A percentile compares a stretch with the other conserved stretches of the same genome.
Evolutionary conservation across 345 rosid genomes (phyloP).

Genomic region (Citrus hindsii): DNA sequence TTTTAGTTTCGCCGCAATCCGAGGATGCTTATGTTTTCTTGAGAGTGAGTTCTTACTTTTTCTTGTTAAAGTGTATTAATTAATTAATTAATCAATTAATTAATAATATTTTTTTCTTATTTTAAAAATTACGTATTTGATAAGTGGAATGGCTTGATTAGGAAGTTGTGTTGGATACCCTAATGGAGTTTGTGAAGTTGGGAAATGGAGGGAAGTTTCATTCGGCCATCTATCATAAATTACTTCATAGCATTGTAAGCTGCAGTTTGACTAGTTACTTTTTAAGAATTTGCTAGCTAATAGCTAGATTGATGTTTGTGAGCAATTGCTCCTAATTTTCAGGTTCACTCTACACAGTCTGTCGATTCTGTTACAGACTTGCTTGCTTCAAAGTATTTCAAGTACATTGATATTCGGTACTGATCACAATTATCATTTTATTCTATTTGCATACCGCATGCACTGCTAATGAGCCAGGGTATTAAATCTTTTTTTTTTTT

Average conservation of each 20-base stretch:
- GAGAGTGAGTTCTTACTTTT: slow-evolving; percentile 29
- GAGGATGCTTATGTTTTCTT: slow-evolving; percentile 37
- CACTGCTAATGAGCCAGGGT: background rate
- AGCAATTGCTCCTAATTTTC: background rate
- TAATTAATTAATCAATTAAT: background rate
- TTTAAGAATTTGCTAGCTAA: background rate
- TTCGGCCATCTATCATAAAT: slow-evolving; percentile 63
- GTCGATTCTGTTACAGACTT: slow-evolving; percentile 43
- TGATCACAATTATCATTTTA: background rate
- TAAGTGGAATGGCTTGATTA: slow-evolving; percentile 18
- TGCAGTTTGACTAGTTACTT: background rate
- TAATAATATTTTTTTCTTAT: too few relatives aligned
- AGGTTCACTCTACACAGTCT: slow-evolving; percentile 51
- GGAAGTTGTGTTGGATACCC: slow-evolving; percentile 76
- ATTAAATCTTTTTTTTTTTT: background rate
- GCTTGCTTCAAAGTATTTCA: slow-evolving; percentile 69
- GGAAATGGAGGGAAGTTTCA: slow-evolving; percentile 66
- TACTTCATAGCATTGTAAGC: slow-evolving; percentile 68
- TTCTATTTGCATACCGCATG: background rate
- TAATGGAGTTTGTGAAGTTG: slow-evolving; percentile 80
- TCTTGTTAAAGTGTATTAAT: background rate
- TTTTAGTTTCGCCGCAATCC: slow-evolving; percentile 41
- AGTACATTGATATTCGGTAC: slow-evolving; percentile 74
- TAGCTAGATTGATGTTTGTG: background rate
- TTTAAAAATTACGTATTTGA: too few relatives aligned